Evolutionary conservation across 179 eudicot genomes (phyloP), one percentile per base, ranked within the genome.

Genomic region (Corrigiola litoralis): DNA sequence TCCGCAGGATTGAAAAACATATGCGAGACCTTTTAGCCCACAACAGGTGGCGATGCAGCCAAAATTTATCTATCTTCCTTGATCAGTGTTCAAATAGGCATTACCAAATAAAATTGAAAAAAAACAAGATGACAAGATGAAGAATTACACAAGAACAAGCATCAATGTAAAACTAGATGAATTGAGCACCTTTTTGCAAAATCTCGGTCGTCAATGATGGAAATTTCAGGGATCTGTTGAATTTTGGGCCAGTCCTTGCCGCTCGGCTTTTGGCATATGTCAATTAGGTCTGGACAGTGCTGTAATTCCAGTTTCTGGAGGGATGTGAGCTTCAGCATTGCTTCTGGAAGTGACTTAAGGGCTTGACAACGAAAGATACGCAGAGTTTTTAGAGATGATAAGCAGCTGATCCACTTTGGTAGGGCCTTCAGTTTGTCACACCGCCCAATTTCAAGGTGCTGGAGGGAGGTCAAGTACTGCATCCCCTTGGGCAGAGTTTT

Each of bases 161-260:
- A n/a, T n/a, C n/a, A n/a, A n/a, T 40, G 44, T 4, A 40, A 4
- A 6, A 40, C 44, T 3, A 40, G 14, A n/a, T 40, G 12, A 40
- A n/a, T 40, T 40, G 11, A 40, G 44, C 44, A 10, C 12, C 44
- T 10, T 7, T 40, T 40, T 3, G 14, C 44, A 6, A 7, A 10
- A 4, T 6, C 44, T 40, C 44, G 11, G 11, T 40, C 14, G 14
- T 1, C n/a, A 40, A 7, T 40, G 16, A 40, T 40, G 14, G 44
- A 40, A 27, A 53, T 6, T 10, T 13, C 37, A 0, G 40, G 60
- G 18, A 64, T 64, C 34, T 64, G 68, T 40, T 37, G 68, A 51
- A 64, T 64, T 16, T 64, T 50, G 14, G 58, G 58, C 67, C 67
- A 48, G 44, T 63, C 67, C 29, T 63, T 32, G 21, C 67, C 67